Evolutionary conservation across 768 basidiomycete species (phyloP), one percentile per base, ranked within the genome.

Genomic region (Cantharellus cinnabarinus): DNA sequence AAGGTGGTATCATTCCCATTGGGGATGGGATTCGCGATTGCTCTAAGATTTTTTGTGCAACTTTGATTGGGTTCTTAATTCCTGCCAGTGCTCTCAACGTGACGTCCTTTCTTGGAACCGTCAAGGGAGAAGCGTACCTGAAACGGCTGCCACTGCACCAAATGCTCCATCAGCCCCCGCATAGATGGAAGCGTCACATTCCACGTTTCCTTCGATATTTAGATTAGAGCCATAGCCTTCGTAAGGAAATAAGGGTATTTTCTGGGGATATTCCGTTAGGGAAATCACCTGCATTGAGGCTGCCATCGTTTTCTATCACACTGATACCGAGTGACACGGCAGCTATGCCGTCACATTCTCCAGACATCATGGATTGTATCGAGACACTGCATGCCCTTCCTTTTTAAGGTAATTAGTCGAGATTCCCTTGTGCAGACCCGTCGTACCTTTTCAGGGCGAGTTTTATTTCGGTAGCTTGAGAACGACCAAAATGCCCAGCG

Each of bases 111-210:
- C 29, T 29, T 29, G 20, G 20, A 29, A 60, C 15, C 37, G 14
- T n/a, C 3, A 5, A 2, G 37, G 29, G 39, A 61, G n/a, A n/a
- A 5, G 59, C 60, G 29, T 64, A 81, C 85, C 83, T 67, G 81
- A 74, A 38, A 84, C 73, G 2, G 86, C 87, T 50, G 83, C 88
- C 15, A 82, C 76, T 63, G 81, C 79, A 37, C 85, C 87, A 66
- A 84, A 89, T n/a, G 70, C 68, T 29, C 68, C 66, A 0, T 68
- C 67, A 2, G 68, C 69, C 34, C 77, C 76, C 29, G 72, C 70
- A 80, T 86, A 85, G 59, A 89, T 71, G 7, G 83, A 76, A 4
- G 87, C 86, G 64, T 89, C 87, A 64, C 87, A 89, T 70, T 89
- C 87, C 15, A 88, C 85, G 2, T 71, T 71, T 10, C 88, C 85